Base-by-base conservation (phyloP, 495 filamentous ascomycete genomes). In the Oidiodendron maius region DNA sequence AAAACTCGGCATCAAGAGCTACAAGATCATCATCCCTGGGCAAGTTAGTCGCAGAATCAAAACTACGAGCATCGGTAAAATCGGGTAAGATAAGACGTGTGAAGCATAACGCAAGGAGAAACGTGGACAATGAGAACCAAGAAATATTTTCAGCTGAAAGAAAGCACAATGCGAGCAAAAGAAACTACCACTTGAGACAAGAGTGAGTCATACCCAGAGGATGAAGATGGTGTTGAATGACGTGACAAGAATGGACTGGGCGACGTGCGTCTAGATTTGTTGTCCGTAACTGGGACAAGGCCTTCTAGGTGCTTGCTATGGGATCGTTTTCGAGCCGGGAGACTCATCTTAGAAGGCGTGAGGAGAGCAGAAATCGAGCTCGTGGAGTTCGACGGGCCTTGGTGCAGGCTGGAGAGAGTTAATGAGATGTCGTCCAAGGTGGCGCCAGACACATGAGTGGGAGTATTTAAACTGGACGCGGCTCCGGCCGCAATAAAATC, bases 251-350 rank as follows among this genome's bases (percentile, higher is more conserved):
- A 55, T 18, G 65, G 63, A 54, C 61, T 68, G 18, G 64, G 66
- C 10, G 64, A 53, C 17, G 62, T 55, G 28, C 64, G 56, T 38
- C 59, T 51, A 2, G 63, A 68, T 44, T 68, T 69, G 50, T 42
- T 58, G 23, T 46, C 44, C 16, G 26, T n/a, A 25, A 44, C 2
- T 23, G 46, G 21, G 26, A 26, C 25, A 28, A 51, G 36, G 39
- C 53, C 36, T 62, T 52, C 44, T 12, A 58, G 32, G 38, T 59
- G 50, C 16, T 60, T 61, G 32, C 52, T 57, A 39, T 66, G 55
- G 2, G 61, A 60, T 32, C 69, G 64, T 43, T 72, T 72, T 56
- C 66, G 52, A 17, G 34, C 51, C 10, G 57, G 47, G 22, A 56
- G 42, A 11, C 32, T 48, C 43, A 56, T 47, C 26, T 17, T 41